Conservation (phyloP, 2,329 filamentous ascomycete genomes). For the Paecilomyces sp. region DNA sequence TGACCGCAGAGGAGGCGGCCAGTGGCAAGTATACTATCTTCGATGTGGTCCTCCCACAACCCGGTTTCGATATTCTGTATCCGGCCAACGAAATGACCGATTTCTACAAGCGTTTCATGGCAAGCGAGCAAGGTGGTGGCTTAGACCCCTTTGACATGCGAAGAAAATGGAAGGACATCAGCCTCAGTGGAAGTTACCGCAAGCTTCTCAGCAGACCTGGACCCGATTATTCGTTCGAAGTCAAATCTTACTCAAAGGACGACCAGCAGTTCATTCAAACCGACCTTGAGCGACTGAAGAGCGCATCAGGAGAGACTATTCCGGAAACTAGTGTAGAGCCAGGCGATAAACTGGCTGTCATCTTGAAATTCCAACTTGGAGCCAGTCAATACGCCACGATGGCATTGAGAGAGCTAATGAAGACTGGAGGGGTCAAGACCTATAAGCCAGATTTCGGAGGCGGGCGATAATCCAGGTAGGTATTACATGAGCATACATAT, state of each 20-base stretch:
- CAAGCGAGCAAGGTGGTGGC: constrained; percentile 63
- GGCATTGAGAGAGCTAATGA: constrained; percentile 72
- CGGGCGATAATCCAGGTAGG: constrained; percentile 19
- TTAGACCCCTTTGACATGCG: constrained; percentile 85
- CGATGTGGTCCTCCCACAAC: constrained; percentile 86
- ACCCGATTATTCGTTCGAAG: constrained; percentile 55
- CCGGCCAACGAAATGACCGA: constrained; percentile 75
- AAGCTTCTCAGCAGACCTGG: constrained; percentile 71
- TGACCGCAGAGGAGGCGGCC: constrained; percentile 70
- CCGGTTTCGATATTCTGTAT: constrained; percentile 84
- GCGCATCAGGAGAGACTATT: constrained; percentile 16
- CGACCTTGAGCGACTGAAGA: constrained; percentile 64
- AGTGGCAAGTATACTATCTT: constrained; percentile 73
- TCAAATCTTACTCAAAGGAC: constrained; percentile 58
- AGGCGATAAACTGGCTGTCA: constrained; percentile 54
- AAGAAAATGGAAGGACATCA: constrained; percentile 76
- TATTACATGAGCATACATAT: neutral
- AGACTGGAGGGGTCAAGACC: constrained; percentile 52
- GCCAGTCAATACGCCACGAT: constrained; percentile 81
- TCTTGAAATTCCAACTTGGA: constrained; percentile 68
- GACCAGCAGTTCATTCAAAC: constrained; percentile 84
- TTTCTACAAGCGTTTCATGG: constrained; percentile 86
- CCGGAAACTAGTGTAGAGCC: constrained; percentile 7
- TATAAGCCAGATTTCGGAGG: constrained; percentile 58
- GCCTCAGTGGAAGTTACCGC: constrained; percentile 79